Evolutionary conservation across 108 stramenopile genomes (phyloP), one percentile per base, ranked within the genome.

Genomic region (Nannochloropsis oceanica): DNA sequence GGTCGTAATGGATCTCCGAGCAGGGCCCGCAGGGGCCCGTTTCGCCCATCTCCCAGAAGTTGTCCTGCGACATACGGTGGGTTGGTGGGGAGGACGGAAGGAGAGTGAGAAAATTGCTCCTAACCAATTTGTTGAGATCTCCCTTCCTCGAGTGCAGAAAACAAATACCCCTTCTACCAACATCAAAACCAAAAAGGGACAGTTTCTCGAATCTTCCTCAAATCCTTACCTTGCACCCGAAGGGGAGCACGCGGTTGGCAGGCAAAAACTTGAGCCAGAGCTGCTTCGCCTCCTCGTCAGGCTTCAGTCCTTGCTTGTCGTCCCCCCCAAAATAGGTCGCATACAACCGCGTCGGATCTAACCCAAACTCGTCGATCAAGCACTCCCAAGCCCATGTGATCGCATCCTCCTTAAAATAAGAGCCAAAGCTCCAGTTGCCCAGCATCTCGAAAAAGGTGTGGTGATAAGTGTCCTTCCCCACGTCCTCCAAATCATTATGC

Each of bases 391-490:
- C 93, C 95, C 95, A 94, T 24, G 86, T 92, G 90, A 99, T 98
- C 79, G 99, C 97, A 85, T 95, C 98, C 82, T 95, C 87, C 92
- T 99, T 99, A 94, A 98, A 99, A 93, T 97, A 99, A 91, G 94
- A 94, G 25, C 97, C 98, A 89, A 99, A 99, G 89, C 26, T 84
- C 98, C 98, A 99, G 87, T 96, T 99, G 25, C 97, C 97, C 44
- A 98, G 90, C 99, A 99, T 99, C 93, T 98, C 97, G 92, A 99
- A 99, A 91, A 98, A 99, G 84, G 99, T 99, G 89, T 98, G 99
- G 91, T 99, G 99, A 91, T 98, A 98, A n/a, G 96, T 94, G 91
- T 99, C 99, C 93, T 97, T 96, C 43, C 99, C 99, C 13, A 98
- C 97, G 90, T 99, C 99, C 86, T 99, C 99, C 44, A 99, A 92